Percentiles rank a stretch among this genome's conserved stretches.
Evolutionary conservation across 805 yeast species (phyloP).

Genomic region (Candida dendrica): DNA sequence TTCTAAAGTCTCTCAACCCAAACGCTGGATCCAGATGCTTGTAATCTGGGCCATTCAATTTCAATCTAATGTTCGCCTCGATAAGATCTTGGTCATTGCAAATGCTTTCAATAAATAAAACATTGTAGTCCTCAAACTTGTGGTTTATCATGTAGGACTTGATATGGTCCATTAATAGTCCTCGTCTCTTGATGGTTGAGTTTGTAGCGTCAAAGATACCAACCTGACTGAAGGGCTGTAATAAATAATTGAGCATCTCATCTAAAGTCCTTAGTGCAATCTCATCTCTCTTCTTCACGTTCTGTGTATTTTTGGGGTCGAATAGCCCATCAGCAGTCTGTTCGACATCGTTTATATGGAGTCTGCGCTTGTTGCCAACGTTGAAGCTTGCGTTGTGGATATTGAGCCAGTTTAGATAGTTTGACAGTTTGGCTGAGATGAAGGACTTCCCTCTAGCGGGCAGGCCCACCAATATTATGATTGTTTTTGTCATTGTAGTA

Average conservation of each 20-base stretch:
- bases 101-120: constrained; percentile 33
- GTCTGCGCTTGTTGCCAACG: constrained; percentile 63
- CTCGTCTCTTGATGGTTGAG: constrained; percentile 36
- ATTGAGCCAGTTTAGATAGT: constrained; percentile 60
- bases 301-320: constrained; percentile 27
- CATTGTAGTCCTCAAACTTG: constrained; percentile 26
- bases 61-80: constrained; percentile 23
- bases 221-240: constrained; percentile 30
- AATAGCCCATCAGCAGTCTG: constrained; percentile 25
- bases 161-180: constrained; percentile 31
- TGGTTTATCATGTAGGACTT: constrained; percentile 30
- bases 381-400: constrained; percentile 59
- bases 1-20: constrained; percentile 29
- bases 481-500: constrained; percentile 30
- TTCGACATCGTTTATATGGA: constrained; percentile 5
- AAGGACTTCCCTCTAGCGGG: constrained; percentile 72
- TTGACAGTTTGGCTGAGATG: constrained; percentile 55
- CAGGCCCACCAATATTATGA: constrained; percentile 65
- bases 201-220: constrained; percentile 49
- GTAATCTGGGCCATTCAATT: constrained; percentile 27
- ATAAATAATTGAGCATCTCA: constrained; percentile 26
- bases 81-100: constrained; percentile 22
- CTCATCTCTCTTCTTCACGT: constrained; percentile 32
- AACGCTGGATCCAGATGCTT: constrained; percentile 10
- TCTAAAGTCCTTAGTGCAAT: constrained; percentile 41